These are phyloP conservation scores for Meyerozyma carpophila DNA, from an alignment of 1,139 yeast genomes.

Conservation along the genomic window DNA sequence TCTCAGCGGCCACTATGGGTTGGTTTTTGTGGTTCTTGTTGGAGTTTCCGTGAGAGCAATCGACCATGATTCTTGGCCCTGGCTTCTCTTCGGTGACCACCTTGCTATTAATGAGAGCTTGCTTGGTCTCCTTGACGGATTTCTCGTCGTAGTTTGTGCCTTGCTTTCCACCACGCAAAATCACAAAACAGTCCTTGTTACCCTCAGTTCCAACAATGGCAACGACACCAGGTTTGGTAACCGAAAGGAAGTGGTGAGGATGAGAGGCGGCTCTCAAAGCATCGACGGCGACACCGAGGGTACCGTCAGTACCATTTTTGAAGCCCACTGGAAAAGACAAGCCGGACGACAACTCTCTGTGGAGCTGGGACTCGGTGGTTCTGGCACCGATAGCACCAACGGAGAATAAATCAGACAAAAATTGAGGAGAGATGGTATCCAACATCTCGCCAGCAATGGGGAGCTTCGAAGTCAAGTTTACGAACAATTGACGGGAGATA, in stretches of 20 bases:
- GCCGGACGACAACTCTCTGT: constrained; percentile 93
- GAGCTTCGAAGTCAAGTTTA: constrained; percentile 63
- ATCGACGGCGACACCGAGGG: constrained; percentile 85
- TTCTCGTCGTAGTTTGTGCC: constrained; percentile 86
- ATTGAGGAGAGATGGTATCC: constrained; percentile 95
- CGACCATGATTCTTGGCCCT: constrained; percentile 83
- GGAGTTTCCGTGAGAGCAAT: constrained; percentile 96
- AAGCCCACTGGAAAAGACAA: constrained; percentile 95
- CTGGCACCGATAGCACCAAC: constrained; percentile 98
- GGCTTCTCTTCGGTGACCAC: constrained; percentile 40
- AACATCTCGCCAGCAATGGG: constrained; percentile 98
- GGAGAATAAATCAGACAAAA: constrained; percentile 81
- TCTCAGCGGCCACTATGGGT: constrained; percentile 79
- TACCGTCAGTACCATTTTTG: constrained; percentile 96
- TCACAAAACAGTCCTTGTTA: constrained; percentile 83
- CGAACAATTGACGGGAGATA: constrained; percentile 81
- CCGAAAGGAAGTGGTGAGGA: constrained; percentile 91
- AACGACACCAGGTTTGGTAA: constrained; percentile 86
- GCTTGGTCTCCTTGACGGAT: constrained; percentile 65
- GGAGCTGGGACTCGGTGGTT: constrained; percentile 95
- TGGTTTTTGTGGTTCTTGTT: constrained; percentile 86
- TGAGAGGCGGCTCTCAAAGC: constrained; percentile 90
- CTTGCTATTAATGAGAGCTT: constrained; percentile 54
- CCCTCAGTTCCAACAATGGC: constrained; percentile 96
- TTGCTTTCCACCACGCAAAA: constrained; percentile 90